These are phyloP conservation scores for Metarhizium humberi DNA, from an alignment of 2,329 filamentous ascomycete species.

Conservation along the genomic window DNA sequence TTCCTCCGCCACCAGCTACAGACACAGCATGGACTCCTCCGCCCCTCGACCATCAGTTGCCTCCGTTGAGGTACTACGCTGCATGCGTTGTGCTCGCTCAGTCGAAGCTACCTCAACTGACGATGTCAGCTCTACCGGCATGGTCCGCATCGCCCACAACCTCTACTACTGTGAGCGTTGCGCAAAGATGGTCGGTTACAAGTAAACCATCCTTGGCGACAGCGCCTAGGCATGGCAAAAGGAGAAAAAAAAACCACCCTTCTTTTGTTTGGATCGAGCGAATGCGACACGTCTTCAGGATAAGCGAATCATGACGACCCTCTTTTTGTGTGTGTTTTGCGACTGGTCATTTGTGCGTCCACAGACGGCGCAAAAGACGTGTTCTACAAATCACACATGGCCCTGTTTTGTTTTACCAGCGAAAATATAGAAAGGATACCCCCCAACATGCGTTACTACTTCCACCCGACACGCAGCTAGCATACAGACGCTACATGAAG, in stretches of 20 bases:
- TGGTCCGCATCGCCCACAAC: conserved; percentile 56
- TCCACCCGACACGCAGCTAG: neutral
- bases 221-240: neutral
- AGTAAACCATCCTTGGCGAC: conserved; percentile 27
- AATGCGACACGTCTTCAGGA: neutral
- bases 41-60: conserved; percentile 30
- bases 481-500: neutral
- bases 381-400: neutral
- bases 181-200: conserved; percentile 55
- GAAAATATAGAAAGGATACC: conserved; percentile 5
- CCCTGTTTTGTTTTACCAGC: neutral
- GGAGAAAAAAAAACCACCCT: neutral
- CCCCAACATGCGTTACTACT: neutral
- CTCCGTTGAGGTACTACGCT: conserved; percentile 51
- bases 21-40: conserved; percentile 40
- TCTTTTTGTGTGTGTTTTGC: neutral
- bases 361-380: neutral
- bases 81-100: conserved; percentile 50
- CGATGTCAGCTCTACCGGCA: conserved; percentile 47
- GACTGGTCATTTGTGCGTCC: neutral
- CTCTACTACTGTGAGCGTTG: conserved; percentile 59
- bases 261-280: neutral
- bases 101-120: conserved; percentile 54
- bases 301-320: neutral
- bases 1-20: conserved; percentile 21